phyloP scores from a whole-genome alignment of 768 basidiomycete genomes.

The Suillus alpinus region DNA sequence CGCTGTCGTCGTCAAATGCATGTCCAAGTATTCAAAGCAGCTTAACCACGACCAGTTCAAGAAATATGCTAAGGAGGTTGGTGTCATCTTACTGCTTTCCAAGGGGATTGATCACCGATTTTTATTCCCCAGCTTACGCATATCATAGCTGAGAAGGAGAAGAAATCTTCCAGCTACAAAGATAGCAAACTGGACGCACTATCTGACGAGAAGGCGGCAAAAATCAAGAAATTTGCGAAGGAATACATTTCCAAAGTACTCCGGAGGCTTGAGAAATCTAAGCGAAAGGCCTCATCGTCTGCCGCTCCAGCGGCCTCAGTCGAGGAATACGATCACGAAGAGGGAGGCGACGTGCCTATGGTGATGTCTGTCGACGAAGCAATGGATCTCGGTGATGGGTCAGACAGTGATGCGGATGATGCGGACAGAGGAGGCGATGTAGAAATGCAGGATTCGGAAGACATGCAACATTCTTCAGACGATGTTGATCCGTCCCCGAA shows the following conservation, averaged over 20 bases:
- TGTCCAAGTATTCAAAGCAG: conserved; percentile 83
- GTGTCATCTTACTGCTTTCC: conserved; percentile 18
- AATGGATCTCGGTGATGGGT: conserved; percentile 41
- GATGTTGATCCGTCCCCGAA: conserved; percentile 31
- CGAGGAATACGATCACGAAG: conserved; percentile 12
- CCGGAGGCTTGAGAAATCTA: conserved; percentile 57
- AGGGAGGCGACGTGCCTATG: conserved; percentile 27
- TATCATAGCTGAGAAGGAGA: conserved; percentile 91
- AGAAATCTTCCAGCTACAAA: conserved; percentile 78
- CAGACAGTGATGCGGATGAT: conserved; percentile 31
- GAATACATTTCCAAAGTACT: conserved; percentile 85
- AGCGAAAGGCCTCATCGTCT: conserved; percentile 19
- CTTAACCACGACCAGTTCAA: conserved; percentile 87
- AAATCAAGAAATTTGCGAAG: conserved; percentile 92
- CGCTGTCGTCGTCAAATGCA: conserved; percentile 85
- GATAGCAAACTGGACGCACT: conserved; percentile 72
- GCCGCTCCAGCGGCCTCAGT: conserved; percentile 9
- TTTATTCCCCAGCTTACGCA: conserved; percentile 65
- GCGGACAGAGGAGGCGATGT: conserved; percentile 15
- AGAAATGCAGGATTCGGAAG: conserved; percentile 14
- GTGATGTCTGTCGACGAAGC: conserved; percentile 42
- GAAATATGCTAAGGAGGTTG: conserved; percentile 91
- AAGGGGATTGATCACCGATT: conserved; percentile 1
- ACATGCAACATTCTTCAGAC: conserved; percentile 28
- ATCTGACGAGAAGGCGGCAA: conserved; percentile 80